Conservation (phyloP, 352 stramenopile species). For the Phytophthora sp. region DNA sequence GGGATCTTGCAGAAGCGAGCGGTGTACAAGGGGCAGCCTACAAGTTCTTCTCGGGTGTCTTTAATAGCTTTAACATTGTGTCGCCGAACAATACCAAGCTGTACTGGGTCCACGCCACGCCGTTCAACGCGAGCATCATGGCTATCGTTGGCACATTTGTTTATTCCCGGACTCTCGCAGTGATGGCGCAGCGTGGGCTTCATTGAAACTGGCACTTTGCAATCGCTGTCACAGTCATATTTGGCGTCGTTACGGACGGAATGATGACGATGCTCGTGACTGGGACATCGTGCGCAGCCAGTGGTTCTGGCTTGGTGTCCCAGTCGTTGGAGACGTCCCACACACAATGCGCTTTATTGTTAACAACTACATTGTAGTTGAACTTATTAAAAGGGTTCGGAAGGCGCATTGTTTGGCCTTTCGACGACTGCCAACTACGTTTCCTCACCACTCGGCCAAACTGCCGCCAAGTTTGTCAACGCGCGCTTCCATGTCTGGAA, state of each 20-base stretch:
- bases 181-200: constrained; percentile 49
- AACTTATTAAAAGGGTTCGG: constrained; percentile 55
- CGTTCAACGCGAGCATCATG: constrained; percentile 60
- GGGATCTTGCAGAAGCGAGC: constrained; percentile 55
- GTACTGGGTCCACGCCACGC: constrained; percentile 59
- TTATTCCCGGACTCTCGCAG: constrained; percentile 45
- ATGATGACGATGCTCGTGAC: constrained; percentile 58
- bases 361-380: constrained; percentile 55
- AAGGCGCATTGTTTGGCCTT: constrained; percentile 59
- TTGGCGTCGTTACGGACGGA: constrained; percentile 41
- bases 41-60: constrained; percentile 65
- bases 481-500: constrained; percentile 55
- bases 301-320: constrained; percentile 63
- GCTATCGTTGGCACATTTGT: constrained; percentile 51
- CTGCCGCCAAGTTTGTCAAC: constrained; percentile 61
- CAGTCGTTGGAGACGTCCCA: constrained; percentile 51
- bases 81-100: constrained; percentile 52
- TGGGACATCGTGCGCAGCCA: constrained; percentile 58
- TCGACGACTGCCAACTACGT: constrained; percentile 56
- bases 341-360: constrained; percentile 58
- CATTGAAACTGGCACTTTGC: constrained; percentile 63
- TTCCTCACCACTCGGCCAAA: constrained; percentile 46
- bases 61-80: constrained; percentile 67
- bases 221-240: constrained; percentile 44
- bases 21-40: constrained; percentile 63